Percentiles rank a stretch among this genome's conserved stretches.
Conservation (phyloP, 2,329 filamentous ascomycete genomes). For the Penicillium janthinellum region DNA sequence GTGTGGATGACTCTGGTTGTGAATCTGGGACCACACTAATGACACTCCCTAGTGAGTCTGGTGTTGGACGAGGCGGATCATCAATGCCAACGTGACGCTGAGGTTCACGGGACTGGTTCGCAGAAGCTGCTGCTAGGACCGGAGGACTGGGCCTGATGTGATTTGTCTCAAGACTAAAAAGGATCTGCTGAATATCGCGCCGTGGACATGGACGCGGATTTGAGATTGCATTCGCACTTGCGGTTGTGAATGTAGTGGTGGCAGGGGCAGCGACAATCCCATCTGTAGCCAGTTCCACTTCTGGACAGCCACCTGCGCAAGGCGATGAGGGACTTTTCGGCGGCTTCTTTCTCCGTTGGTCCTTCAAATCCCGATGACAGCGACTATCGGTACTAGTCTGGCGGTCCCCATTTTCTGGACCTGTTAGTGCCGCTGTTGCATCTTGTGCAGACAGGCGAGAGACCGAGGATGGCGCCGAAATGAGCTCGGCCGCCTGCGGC, state of each 20-base stretch:
- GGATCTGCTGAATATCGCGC: not conserved
- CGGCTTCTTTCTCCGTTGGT: not conserved
- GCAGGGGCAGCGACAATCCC: not conserved
- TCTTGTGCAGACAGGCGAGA: not conserved
- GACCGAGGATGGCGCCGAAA: not conserved
- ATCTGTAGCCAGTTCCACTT: not conserved
- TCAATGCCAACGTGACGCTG: not conserved
- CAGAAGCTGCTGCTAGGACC: not conserved
- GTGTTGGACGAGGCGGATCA: not conserved
- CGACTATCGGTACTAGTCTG: not conserved
- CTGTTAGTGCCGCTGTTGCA: not conserved
- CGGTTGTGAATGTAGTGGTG: not conserved
- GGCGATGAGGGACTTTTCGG: not conserved
- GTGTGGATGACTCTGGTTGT: constrained; percentile 26
- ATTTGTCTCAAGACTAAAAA: not conserved
- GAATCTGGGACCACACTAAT: constrained; percentile 46
- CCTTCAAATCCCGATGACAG: not conserved
- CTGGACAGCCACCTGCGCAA: not conserved
- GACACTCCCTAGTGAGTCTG: constrained; percentile 36
- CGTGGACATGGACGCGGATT: not conserved
- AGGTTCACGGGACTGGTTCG: not conserved
- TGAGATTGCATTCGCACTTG: not conserved
- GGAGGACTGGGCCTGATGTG: not conserved
- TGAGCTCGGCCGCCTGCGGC: not conserved
- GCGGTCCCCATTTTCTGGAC: not conserved